These are phyloP conservation scores for Talaromyces sp. DNA, from an alignment of 2,329 filamentous ascomycete genomes.

Conservation along the genomic window DNA sequence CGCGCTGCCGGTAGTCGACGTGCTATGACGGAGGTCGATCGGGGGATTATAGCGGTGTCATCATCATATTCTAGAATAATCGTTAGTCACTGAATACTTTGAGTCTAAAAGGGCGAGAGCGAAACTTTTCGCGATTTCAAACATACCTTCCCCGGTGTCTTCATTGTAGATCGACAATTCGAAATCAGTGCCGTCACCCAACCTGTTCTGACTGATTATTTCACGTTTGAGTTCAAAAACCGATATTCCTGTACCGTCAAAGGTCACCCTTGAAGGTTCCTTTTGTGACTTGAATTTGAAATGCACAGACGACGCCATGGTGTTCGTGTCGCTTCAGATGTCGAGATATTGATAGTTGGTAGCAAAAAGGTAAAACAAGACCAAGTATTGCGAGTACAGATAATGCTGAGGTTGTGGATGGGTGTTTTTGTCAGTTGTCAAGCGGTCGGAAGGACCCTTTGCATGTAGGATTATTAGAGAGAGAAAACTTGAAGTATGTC, in stretches of 20 bases:
- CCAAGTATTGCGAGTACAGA: conserved; percentile 19
- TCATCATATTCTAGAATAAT: conserved; percentile 78
- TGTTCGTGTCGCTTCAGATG: conserved; percentile 39
- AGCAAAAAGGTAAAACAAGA: not conserved
- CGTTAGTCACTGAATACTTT: not conserved
- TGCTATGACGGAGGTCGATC: conserved; percentile 90
- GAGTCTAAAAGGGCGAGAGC: not conserved
- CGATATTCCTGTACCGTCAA: conserved; percentile 95
- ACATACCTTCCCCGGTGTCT: conserved; percentile 82
- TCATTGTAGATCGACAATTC: conserved; percentile 92
- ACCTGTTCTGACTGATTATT: conserved; percentile 89
- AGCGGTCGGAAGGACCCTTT: conserved; percentile 10
- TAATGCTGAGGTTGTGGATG: conserved; percentile 16
- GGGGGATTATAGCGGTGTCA: conserved; percentile 94
- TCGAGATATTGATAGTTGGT: not conserved
- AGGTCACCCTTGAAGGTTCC: conserved; percentile 89
- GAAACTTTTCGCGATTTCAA: not conserved
- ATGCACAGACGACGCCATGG: conserved; percentile 94
- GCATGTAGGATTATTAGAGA: conserved; percentile 18
- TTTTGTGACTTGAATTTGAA: conserved; percentile 99
- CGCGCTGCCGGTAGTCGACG: conserved; percentile 79
- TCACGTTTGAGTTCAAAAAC: conserved; percentile 99
- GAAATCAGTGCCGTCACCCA: conserved; percentile 95
- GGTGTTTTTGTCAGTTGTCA: not conserved
- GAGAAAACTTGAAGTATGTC: conserved; percentile 16